These are phyloP conservation scores for Phytophthora pseudosyringae DNA, from an alignment of 352 stramenopile genomes.

Conservation along the genomic window DNA sequence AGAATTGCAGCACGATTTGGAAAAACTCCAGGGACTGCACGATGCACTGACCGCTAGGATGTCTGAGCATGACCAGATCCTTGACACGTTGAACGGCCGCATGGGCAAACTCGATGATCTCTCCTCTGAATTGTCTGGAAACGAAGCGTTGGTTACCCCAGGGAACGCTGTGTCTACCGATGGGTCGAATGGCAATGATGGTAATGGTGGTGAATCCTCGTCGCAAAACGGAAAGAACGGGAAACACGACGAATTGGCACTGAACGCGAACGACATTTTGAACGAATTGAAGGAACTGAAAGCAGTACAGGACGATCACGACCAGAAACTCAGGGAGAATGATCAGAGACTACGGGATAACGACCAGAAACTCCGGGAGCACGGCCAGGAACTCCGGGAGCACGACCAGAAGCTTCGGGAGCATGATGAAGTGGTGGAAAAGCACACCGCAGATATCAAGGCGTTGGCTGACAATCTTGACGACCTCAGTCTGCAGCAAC, in stretches of 20 bases:
- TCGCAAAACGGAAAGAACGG: slow-evolving; percentile 1
- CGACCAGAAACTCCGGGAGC: slow-evolving; percentile 37
- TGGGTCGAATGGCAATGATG: slow-evolving; percentile 18
- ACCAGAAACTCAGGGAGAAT: neutral
- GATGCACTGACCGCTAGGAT: slow-evolving; percentile 45
- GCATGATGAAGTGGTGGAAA: slow-evolving; percentile 48
- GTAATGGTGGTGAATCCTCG: neutral
- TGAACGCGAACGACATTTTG: slow-evolving; percentile 39
- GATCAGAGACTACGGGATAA: neutral
- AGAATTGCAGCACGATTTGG: slow-evolving; percentile 51
- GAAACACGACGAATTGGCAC: slow-evolving; percentile 18
- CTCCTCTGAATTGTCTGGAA: slow-evolving; percentile 20
- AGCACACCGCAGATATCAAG: slow-evolving; percentile 60
- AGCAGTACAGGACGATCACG: slow-evolving; percentile 39
- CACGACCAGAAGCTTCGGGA: slow-evolving; percentile 45
- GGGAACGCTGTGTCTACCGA: neutral
- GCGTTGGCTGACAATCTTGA: slow-evolving; percentile 53
- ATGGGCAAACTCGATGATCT: slow-evolving; percentile 40
- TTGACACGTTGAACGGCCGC: slow-evolving; percentile 43
- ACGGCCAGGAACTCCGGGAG: slow-evolving; percentile 1
- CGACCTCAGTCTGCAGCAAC: slow-evolving; percentile 61
- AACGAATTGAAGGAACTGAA: slow-evolving; percentile 59
- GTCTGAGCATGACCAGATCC: slow-evolving; percentile 40
- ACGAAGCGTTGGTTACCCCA: neutral
- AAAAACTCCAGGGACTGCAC: slow-evolving; percentile 47